phyloP scores from a whole-genome alignment of 179 eudicot species.

The Beta corolliflora region DNA sequence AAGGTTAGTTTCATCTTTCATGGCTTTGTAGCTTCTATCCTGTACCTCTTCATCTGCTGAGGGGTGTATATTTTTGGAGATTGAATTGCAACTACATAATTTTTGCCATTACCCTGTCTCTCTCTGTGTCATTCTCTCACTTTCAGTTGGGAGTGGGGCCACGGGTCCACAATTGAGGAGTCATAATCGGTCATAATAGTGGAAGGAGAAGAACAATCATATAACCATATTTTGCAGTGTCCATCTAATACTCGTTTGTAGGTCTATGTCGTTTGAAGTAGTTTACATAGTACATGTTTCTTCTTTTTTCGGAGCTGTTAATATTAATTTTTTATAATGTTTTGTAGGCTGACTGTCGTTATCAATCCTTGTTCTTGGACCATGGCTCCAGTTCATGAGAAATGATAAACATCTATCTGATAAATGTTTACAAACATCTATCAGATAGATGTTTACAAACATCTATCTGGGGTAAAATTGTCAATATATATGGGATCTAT shows the following conservation, averaged over 20 bases:
- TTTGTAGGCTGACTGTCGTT: conserved; percentile 78
- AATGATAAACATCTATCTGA: too few species aligned
- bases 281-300: neutral
- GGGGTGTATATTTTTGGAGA: neutral
- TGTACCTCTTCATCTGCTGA: neutral
- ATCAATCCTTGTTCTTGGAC: conserved; percentile 86
- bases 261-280: conserved; percentile 3
- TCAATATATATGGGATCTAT: too few species aligned
- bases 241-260: neutral
- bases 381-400: conserved; percentile 80
- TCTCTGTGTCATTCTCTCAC: neutral
- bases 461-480: too few species aligned
- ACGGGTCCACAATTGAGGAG: neutral
- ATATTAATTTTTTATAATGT: neutral
- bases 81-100: neutral
- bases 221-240: neutral
- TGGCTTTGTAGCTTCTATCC: neutral
- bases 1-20: conserved; percentile 49
- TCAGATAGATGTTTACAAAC: too few species aligned
- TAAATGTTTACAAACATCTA: too few species aligned
- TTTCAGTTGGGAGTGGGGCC: neutral
- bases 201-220: neutral
- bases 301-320: neutral
- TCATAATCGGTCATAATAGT: neutral
- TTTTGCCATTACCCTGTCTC: neutral